These are phyloP conservation scores for Trypanosoma vivax DNA, from an alignment of 208 protist species.

Conservation along the genomic window DNA sequence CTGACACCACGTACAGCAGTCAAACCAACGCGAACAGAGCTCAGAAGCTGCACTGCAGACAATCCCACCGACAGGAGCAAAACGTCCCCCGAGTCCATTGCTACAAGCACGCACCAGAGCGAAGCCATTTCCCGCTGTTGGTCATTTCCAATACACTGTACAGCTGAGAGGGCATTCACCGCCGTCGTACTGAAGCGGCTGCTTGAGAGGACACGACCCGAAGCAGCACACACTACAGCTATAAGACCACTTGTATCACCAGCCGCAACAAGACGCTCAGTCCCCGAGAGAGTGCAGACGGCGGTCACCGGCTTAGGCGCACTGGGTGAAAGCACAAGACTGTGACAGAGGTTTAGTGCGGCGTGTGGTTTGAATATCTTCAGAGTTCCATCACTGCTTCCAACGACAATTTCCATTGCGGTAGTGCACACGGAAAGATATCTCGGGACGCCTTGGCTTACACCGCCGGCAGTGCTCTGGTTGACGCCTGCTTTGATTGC, in stretches of 20 bases:
- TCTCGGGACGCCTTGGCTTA: slow-evolving; percentile 32
- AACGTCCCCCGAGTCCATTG: slow-evolving; percentile 27
- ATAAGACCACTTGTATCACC: slow-evolving; percentile 65
- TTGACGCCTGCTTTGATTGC: slow-evolving; percentile 1
- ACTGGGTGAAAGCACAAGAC: not conserved
- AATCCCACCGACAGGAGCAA: slow-evolving; percentile 1
- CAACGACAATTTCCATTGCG: slow-evolving; percentile 25
- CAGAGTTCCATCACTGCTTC: slow-evolving; percentile 60
- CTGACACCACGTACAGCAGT: slow-evolving; percentile 44
- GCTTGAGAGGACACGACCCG: slow-evolving; percentile 7
- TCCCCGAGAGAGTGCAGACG: slow-evolving; percentile 6
- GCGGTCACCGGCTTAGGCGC: slow-evolving; percentile 44
- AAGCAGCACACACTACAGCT: slow-evolving; percentile 18
- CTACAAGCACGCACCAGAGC: slow-evolving; percentile 7
- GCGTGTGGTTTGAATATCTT: slow-evolving; percentile 17
- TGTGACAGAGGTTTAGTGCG: not conserved
- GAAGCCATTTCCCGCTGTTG: not conserved
- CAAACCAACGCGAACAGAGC: slow-evolving; percentile 29
- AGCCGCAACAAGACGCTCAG: slow-evolving; percentile 19
- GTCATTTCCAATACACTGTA: not conserved
- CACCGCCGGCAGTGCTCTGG: slow-evolving; percentile 1
- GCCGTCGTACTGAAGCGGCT: slow-evolving; percentile 25
- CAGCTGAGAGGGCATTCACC: slow-evolving; percentile 44
- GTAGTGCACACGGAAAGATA: slow-evolving; percentile 41
- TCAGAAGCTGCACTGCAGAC: not conserved